A percentile compares a stretch with the other conserved stretches of the same genome.
Conservation (phyloP, 2,329 filamentous ascomycete genomes). For the Alternaria sp. region DNA sequence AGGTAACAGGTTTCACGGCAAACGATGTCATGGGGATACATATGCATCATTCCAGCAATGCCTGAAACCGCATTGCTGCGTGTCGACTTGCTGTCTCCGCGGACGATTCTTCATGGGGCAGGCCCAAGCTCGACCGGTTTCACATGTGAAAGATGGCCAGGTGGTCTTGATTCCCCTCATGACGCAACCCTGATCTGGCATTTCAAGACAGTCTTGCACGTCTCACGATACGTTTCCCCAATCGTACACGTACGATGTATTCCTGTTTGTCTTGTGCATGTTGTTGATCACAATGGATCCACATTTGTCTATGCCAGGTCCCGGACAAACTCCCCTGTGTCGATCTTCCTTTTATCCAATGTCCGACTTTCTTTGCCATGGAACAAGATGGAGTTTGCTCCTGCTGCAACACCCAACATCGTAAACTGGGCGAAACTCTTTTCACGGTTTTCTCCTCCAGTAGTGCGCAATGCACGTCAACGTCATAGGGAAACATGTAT, state of each 20-base stretch:
- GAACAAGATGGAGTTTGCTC: background rate
- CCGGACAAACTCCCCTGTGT: background rate
- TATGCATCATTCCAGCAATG: background rate
- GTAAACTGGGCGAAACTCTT: background rate
- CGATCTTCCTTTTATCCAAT: slow-evolving; percentile 2
- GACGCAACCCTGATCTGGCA: slow-evolving; percentile 13
- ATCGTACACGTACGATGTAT: background rate
- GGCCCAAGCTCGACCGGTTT: slow-evolving; percentile 13
- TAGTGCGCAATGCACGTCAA: background rate
- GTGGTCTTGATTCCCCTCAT: slow-evolving; percentile 10
- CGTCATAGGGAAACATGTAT: background rate
- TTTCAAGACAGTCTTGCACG: background rate
- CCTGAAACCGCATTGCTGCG: slow-evolving; percentile 1
- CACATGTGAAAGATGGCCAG: slow-evolving; percentile 20
- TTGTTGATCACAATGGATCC: background rate
- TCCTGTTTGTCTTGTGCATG: background rate
- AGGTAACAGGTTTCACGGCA: slow-evolving; percentile 20
- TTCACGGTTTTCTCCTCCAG: background rate
- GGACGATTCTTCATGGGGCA: slow-evolving; percentile 1
- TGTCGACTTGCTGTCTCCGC: background rate
- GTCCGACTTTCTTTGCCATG: background rate
- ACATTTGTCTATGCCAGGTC: background rate
- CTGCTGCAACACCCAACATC: background rate
- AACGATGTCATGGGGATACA: slow-evolving; percentile 20
- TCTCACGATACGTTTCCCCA: background rate